Evolutionary conservation across 345 rosid genomes (phyloP).

Genomic region (Eucalyptus sideroxylon): DNA sequence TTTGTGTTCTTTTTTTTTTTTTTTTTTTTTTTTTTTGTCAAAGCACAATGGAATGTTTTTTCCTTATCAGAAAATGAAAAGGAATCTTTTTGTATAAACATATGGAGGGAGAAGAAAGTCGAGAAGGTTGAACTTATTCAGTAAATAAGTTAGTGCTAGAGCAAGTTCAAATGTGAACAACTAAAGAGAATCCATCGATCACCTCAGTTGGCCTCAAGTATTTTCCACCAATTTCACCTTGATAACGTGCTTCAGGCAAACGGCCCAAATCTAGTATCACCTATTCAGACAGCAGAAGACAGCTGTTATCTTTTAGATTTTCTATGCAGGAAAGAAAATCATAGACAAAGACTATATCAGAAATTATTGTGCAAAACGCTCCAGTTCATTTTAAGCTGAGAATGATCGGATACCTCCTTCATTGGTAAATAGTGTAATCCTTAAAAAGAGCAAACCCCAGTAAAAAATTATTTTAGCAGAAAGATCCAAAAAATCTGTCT

Average conservation of each 20-base stretch:
- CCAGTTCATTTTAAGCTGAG: not conserved
- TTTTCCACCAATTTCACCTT: conserved; percentile 38
- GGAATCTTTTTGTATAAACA: not conserved
- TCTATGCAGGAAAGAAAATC: not conserved
- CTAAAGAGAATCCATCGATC: not conserved
- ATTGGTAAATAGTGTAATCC: not conserved
- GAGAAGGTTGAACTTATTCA: not conserved
- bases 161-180: not conserved
- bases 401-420: not conserved
- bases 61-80: not conserved
- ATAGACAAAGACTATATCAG: not conserved
- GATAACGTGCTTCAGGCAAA: conserved; percentile 56
- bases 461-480: not conserved
- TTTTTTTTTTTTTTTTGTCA: not conserved
- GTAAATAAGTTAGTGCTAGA: not conserved
- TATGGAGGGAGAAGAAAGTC: not conserved
- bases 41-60: not conserved
- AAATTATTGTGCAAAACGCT: not conserved
- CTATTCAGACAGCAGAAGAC: not conserved
- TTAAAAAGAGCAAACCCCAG: not conserved
- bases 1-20: not conserved
- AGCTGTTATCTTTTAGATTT: not conserved
- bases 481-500: not conserved
- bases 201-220: conserved; percentile 48
- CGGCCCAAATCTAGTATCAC: conserved; percentile 51